A percentile compares a stretch with the other conserved stretches of the same genome.
Conservation (phyloP, 306 rosid genomes). For the Gleditsia sinensis region DNA sequence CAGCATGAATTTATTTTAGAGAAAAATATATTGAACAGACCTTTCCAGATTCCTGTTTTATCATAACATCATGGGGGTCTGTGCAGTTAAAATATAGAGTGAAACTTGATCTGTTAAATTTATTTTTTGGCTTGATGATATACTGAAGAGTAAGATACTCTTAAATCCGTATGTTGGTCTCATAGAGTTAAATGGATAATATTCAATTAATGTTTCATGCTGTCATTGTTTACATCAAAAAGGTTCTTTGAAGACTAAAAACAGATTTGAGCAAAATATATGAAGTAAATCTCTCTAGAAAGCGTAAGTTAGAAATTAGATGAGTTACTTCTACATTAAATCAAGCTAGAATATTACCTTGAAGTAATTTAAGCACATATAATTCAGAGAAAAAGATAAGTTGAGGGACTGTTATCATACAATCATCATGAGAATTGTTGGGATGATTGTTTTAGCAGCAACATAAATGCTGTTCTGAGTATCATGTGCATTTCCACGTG, state of each 20-base stretch:
- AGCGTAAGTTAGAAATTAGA: background rate
- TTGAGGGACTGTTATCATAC: background rate
- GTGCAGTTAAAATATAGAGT: background rate
- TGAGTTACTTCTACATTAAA: background rate
- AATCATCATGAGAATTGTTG: slow-evolving; percentile 19
- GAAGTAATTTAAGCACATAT: background rate
- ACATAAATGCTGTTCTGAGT: background rate
- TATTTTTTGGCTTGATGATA: background rate
- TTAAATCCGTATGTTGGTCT: background rate
- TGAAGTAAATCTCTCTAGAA: background rate
- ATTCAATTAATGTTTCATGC: background rate
- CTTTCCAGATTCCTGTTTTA: background rate
- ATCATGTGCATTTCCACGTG: background rate
- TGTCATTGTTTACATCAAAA: background rate
- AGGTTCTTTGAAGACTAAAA: background rate
- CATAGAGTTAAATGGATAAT: background rate
- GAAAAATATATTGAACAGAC: background rate
- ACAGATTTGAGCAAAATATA: background rate
- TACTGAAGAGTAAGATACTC: background rate
- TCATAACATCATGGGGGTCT: background rate
- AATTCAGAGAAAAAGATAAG: background rate
- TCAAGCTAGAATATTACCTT: background rate
- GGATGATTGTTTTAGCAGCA: background rate
- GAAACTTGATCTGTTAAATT: background rate
- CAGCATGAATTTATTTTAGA: background rate